Base-by-base conservation (phyloP, 2,329 filamentous ascomycete species). In the Pseudopithomyces chartarum region DNA sequence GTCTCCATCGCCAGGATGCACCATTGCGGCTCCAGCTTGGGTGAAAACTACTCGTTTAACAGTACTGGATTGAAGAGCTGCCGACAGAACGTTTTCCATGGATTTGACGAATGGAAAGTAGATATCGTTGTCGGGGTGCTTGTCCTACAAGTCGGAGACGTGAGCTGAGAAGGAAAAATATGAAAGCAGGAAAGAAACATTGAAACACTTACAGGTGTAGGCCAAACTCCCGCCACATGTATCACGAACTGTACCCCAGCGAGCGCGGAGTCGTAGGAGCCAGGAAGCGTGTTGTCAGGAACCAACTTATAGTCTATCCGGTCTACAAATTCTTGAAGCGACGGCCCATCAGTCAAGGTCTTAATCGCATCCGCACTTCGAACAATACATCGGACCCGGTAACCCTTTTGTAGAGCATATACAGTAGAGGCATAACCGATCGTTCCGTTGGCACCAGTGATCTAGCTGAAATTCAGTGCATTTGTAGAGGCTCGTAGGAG, bases 161-260 rank as follows among this genome's bases (percentile, higher is more conserved):
- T n/a, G 34, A 13, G 34, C 15, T 13, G 34, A 5, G 11, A 13
- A 11, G 11, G 6, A 13, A 13, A 4, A 13, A 36, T 11, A 6
- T 5, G 13, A 13, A n/a, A 13, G 13, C 6, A n/a, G 34, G 12
- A 36, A 5, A 34, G 15, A 46, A 3, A 10, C 8, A 33, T 29
- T 19, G 29, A 20, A 26, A 42, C n/a, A 61, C 62, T 26, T 58
- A 66, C 68, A 5, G 66, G 70, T 19, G 65, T 46, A 6, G 72
- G 72, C 71, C 71, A 74, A 11, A 72, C 70, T 23, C 71, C 72
- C 10, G 71, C 72, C 38, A 74, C 64, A 32, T 74, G 70, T 10
- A 75, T 56, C 2, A 71, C 66, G 53, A 68, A 70, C 10, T 62
- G 40, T 17, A 53, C 69, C 15, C 61, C 67, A 20, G 44, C 23